Conservation (phyloP, 108 stramenopile genomes). For the Discostella pseudostelligera region DNA sequence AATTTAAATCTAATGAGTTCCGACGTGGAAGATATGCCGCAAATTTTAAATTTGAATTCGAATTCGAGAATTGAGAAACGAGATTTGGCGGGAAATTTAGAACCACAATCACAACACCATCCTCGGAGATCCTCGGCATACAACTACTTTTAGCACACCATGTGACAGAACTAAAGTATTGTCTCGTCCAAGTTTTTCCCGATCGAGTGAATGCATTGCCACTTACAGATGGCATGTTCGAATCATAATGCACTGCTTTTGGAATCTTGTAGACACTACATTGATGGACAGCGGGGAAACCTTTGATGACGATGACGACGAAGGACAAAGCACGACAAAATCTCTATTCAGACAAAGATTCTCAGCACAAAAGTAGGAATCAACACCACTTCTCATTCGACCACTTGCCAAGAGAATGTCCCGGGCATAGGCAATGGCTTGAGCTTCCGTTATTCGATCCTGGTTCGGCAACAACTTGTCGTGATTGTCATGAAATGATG, state of each 20-base stretch:
- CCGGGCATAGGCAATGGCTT: slow-evolving; percentile 71
- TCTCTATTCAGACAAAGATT: slow-evolving; percentile 69
- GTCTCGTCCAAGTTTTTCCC: slow-evolving; percentile 58
- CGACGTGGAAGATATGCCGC: too few relatives aligned
- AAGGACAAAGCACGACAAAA: slow-evolving; percentile 71
- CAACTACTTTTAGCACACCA: slow-evolving; percentile 57
- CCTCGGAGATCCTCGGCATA: too few relatives aligned
- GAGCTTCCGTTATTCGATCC: slow-evolving; percentile 61
- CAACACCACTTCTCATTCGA: slow-evolving; percentile 78
- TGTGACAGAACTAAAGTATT: slow-evolving; percentile 67
- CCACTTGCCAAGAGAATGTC: slow-evolving; percentile 78
- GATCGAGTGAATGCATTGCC: slow-evolving; percentile 70
- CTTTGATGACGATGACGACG: slow-evolving; percentile 58
- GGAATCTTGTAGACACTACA: slow-evolving; percentile 28
- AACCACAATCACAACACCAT: too few relatives aligned
- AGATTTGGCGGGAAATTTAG: too few relatives aligned
- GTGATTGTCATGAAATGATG: slow-evolving; percentile 6
- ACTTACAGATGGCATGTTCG: slow-evolving; percentile 29
- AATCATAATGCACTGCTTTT: slow-evolving; percentile 21
- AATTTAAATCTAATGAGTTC: too few relatives aligned
- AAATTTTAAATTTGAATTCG: too few relatives aligned
- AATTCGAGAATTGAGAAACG: too few relatives aligned
- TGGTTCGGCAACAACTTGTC: slow-evolving; percentile 14
- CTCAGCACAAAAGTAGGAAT: slow-evolving; percentile 82
- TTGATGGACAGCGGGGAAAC: slow-evolving; percentile 69